Evolutionary conservation across 331 rosid species (phyloP).

Genomic region (Erythrophleum ivorense): DNA sequence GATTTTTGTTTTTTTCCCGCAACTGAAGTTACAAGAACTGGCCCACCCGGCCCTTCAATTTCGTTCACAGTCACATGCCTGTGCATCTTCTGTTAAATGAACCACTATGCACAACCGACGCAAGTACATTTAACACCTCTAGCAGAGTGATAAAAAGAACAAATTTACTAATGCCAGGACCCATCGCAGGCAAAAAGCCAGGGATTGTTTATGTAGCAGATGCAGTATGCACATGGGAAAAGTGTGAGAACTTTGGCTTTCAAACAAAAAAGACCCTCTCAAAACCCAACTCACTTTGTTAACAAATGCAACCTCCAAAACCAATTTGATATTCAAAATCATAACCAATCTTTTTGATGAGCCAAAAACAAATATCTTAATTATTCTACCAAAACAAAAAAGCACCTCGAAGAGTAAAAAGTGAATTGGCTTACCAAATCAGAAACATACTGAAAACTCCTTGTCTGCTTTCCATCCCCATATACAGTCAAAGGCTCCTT

Average conservation of each 20-base stretch:
- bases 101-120: constrained; percentile 19
- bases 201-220: constrained; percentile 16
- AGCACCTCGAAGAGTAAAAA: neutral
- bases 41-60: constrained; percentile 40
- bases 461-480: constrained; percentile 95
- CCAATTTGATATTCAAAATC: neutral
- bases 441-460: constrained; percentile 97
- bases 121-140: constrained; percentile 1
- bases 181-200: neutral
- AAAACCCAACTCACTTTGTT: neutral
- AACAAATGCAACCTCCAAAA: constrained; percentile 18
- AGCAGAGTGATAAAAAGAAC: neutral
- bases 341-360: neutral
- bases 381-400: neutral
- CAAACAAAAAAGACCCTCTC: neutral
- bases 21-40: constrained; percentile 12
- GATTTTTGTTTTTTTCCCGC: neutral
- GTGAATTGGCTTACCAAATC: constrained; percentile 68
- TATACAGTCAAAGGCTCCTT: constrained; percentile 92
- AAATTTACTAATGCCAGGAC: constrained; percentile 13
- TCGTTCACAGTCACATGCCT: constrained; percentile 37
- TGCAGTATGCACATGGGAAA: constrained; percentile 53
- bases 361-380: neutral
- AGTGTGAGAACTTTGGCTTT: constrained; percentile 11
- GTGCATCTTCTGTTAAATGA: constrained; percentile 35